Evolutionary conservation across 192 early-diverging fungal genomes (phyloP), one percentile per base, ranked within the genome.

Genomic region (Backusella australiensis): DNA sequence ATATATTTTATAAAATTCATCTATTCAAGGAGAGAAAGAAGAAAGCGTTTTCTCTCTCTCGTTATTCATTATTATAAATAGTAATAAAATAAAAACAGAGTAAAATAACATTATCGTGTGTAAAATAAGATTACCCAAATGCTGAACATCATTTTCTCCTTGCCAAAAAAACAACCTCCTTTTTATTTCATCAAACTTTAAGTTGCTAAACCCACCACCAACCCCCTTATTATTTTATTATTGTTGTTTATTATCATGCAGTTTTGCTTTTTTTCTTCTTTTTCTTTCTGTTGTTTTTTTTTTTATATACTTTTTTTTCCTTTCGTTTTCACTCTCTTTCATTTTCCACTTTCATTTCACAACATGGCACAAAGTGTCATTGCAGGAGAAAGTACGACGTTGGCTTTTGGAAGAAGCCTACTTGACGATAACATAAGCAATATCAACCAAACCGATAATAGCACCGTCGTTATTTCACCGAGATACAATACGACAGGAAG

Each of bases 401-500:
- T 19, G 6, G 41, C 36, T 1, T 79, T 79, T 74, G 77, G 77
- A 49, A 67, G 67, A 73, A 53, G 39, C 19, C 38, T 79, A 34
- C 15, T 32, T 4, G 44, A 73, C 8, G 77, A 79, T 74, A 32
- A 32, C 32, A 59, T 41, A 52, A 79, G 42, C 34, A 39, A 42
- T 32, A 52, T 79, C 0, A 74, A 67, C 14, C 77, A 79, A 68
- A 49, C 73, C 6, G 77, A 79, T 52, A 74, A 67, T 23, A 69
- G 41, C 21, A 79, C 77, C 2, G 77, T 79, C 3, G 12, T 39
- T 41, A 71, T 79, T 15, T 70, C 77, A 34, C 77, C 77, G 39
- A 41, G 35, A 42, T 73, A 66, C 52, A 79, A 79, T 39, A 73
- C 77, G 8, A 39, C 63, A 19, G 73, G 67, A 29, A 7, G 32